These are phyloP conservation scores for Orbilia javanica DNA, from an alignment of 2,329 filamentous ascomycete genomes.

Conservation along the genomic window DNA sequence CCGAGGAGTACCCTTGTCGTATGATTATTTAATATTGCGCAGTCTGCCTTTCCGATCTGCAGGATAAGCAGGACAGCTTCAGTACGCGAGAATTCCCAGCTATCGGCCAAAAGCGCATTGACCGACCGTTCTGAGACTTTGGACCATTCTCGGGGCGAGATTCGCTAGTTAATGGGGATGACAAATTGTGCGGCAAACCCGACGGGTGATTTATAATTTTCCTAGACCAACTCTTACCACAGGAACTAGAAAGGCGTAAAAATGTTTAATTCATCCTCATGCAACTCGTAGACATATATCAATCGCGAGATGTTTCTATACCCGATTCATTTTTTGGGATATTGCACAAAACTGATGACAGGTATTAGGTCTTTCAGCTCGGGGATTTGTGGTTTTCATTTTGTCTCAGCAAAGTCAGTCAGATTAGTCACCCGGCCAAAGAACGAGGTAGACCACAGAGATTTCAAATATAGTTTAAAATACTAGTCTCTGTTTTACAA, in stretches of 20 bases:
- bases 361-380: too few relatives aligned
- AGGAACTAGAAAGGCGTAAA: neutral
- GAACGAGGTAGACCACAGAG: too few relatives aligned
- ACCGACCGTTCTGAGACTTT: neutral
- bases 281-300: neutral
- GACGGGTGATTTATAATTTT: constrained; percentile 2
- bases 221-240: neutral
- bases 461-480: too few relatives aligned
- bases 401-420: too few relatives aligned
- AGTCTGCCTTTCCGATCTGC: neutral
- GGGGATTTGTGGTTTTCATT: too few relatives aligned
- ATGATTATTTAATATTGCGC: neutral
- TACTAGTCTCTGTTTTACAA: too few relatives aligned
- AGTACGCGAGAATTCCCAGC: neutral
- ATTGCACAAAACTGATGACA: too few relatives aligned
- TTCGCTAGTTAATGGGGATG: neutral
- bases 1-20: neutral
- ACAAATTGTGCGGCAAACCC: constrained; percentile 7
- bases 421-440: too few relatives aligned
- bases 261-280: neutral
- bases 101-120: neutral
- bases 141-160: neutral
- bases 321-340: too few relatives aligned
- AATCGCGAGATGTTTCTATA: neutral
- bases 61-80: neutral